phyloP scores from a whole-genome alignment of 2,329 filamentous ascomycete species.

The Fusarium sp. region DNA sequence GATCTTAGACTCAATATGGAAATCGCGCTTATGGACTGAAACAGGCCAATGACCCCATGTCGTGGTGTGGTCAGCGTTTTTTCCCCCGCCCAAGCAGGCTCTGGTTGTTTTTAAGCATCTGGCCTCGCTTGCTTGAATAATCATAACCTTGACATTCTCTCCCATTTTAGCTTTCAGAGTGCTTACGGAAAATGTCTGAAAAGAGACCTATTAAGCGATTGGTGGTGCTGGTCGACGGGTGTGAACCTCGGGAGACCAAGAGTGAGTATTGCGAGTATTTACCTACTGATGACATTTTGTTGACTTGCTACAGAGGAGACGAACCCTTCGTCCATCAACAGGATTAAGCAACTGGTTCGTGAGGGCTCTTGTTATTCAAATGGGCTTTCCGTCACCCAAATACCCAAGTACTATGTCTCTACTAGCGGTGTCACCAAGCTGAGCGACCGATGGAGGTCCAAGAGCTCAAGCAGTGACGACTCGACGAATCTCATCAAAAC shows the following conservation, averaged over 20 bases:
- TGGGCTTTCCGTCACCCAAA: conserved; percentile 24
- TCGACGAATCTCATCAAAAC: conserved; percentile 38
- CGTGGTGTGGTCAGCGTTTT: not conserved
- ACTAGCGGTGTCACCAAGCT: conserved; percentile 24
- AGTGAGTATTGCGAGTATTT: conserved; percentile 23
- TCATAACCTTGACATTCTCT: not conserved
- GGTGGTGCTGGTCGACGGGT: conserved; percentile 44
- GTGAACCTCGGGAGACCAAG: conserved; percentile 30
- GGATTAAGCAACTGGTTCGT: conserved; percentile 36
- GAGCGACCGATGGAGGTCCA: conserved; percentile 34
- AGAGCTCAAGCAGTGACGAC: conserved; percentile 26
- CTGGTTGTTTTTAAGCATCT: not conserved
- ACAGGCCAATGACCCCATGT: not conserved
- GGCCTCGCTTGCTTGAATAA: not conserved
- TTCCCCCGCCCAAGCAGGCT: conserved; percentile 1
- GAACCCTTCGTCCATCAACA: conserved; percentile 42
- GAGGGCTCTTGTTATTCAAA: conserved; percentile 31
- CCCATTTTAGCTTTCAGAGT: not conserved
- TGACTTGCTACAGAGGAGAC: conserved; percentile 32
- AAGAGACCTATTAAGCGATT: conserved; percentile 34
- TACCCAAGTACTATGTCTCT: conserved; percentile 40
- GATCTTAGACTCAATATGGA: conserved; percentile 19
- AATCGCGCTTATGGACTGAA: conserved; percentile 20
- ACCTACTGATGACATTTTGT: not conserved
- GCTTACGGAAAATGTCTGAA: conserved; percentile 34